Conservation (phyloP, 148 eudicot genomes). For the Rhododendron ferrugineum region DNA sequence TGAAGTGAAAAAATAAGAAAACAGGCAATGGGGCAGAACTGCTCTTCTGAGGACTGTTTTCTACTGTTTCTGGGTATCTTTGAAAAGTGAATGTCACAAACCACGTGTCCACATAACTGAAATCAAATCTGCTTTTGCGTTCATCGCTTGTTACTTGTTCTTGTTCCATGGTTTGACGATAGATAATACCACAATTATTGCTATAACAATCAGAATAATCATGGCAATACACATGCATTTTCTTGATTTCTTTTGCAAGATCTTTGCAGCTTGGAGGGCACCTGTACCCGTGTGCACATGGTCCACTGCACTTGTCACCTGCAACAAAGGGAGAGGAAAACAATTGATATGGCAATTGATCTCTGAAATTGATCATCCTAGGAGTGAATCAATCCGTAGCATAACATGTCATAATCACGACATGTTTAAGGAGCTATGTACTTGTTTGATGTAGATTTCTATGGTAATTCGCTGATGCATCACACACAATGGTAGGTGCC, state of each 20-base stretch:
- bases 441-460: neutral
- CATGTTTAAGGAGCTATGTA: neutral
- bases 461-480: neutral
- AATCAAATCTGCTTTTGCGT: neutral
- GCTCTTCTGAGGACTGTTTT: neutral
- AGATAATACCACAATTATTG: slow-evolving; percentile 33
- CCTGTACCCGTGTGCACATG: slow-evolving; percentile 43
- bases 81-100: neutral
- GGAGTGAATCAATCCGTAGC: neutral
- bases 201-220: slow-evolving; percentile 32
- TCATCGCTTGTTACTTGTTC: slow-evolving; percentile 13
- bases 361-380: neutral
- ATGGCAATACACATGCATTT: slow-evolving; percentile 58
- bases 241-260: slow-evolving; percentile 49
- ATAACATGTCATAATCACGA: neutral
- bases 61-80: neutral
- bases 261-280: slow-evolving; percentile 41
- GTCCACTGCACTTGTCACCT: slow-evolving; percentile 52
- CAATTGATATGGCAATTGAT: neutral
- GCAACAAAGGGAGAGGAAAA: neutral
- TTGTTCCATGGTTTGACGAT: slow-evolving; percentile 46
- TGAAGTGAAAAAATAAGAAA: neutral
- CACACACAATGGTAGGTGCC: neutral
- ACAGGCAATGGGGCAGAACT: neutral
- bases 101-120: neutral